Percentiles rank a stretch among this genome's conserved stretches.
Conservation (phyloP, 805 yeast species). For the Candida stauntonica region DNA sequence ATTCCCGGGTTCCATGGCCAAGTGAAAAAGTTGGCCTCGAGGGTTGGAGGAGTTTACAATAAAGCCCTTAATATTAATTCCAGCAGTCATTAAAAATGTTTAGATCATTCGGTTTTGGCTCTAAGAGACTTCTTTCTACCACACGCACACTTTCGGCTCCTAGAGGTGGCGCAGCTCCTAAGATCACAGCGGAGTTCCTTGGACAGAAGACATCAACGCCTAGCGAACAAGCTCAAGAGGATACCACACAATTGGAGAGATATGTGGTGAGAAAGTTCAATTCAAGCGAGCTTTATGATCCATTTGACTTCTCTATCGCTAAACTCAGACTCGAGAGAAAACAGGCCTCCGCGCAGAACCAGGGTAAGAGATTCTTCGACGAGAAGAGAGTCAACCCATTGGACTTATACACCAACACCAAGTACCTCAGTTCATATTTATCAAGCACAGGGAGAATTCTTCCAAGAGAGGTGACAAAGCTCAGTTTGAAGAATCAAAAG, state of each 20-base stretch:
- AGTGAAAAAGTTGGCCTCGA: too few species aligned
- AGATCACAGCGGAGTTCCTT: too few species aligned
- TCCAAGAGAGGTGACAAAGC: slow-evolving; percentile 68
- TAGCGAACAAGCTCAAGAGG: neutral
- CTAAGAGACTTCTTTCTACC: too few species aligned
- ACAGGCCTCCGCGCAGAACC: slow-evolving; percentile 20
- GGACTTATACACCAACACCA: slow-evolving; percentile 70
- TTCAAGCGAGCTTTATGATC: slow-evolving; percentile 61
- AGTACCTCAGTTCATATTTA: slow-evolving; percentile 58
- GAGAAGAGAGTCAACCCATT: slow-evolving; percentile 58
- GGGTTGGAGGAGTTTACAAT: too few species aligned
- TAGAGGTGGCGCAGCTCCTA: too few species aligned
- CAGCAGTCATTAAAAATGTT: too few species aligned
- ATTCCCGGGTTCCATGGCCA: too few species aligned
- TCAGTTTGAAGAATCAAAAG: slow-evolving; percentile 62
- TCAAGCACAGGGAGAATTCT: slow-evolving; percentile 72
- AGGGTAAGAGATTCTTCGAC: slow-evolving; percentile 32
- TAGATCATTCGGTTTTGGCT: too few species aligned
- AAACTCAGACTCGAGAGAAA: slow-evolving; percentile 48
- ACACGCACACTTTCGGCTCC: too few species aligned
- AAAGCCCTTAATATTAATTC: too few species aligned
- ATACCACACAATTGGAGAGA: slow-evolving; percentile 2
- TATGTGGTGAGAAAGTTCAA: slow-evolving; percentile 44
- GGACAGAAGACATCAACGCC: too few species aligned
- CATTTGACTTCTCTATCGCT: slow-evolving; percentile 72